These are phyloP conservation scores for Tetradesmus obliquus DNA, from an alignment of 139 green algal genomes.

Conservation along the genomic window DNA sequence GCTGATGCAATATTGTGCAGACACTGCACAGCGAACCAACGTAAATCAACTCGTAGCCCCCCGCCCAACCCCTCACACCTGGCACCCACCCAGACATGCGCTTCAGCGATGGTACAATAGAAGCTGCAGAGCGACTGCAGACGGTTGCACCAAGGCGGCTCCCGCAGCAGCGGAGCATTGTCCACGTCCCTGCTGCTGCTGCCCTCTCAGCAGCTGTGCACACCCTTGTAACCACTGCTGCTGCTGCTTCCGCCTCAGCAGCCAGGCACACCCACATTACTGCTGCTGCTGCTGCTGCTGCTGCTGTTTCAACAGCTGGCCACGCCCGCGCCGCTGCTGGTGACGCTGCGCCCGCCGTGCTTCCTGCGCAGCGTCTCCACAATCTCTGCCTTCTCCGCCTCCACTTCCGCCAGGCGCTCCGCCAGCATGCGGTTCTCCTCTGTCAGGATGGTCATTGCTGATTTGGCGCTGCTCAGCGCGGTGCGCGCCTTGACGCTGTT, in stretches of 20 bases:
- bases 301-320: neutral
- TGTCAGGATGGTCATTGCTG: constrained; percentile 22
- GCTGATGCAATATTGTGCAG: no score
- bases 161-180: no score
- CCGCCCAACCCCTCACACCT: no score
- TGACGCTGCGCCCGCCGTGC: neutral
- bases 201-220: neutral
- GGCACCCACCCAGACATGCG: no score
- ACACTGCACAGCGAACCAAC: no score
- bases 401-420: constrained; percentile 11
- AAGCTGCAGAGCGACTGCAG: neutral
- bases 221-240: no score
- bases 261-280: neutral
- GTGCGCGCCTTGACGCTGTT: neutral
- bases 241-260: neutral
- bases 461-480: neutral
- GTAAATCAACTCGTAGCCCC: no score
- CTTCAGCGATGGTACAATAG: no score
- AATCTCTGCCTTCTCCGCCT: neutral
- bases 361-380: neutral
- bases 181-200: neutral
- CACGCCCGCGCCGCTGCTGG: neutral
- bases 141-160: neutral
- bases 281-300: neutral
- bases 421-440: constrained; percentile 33